phyloP scores from a whole-genome alignment of 371 early-diverging fungal genomes.

The Fennellomyces sp. region DNA sequence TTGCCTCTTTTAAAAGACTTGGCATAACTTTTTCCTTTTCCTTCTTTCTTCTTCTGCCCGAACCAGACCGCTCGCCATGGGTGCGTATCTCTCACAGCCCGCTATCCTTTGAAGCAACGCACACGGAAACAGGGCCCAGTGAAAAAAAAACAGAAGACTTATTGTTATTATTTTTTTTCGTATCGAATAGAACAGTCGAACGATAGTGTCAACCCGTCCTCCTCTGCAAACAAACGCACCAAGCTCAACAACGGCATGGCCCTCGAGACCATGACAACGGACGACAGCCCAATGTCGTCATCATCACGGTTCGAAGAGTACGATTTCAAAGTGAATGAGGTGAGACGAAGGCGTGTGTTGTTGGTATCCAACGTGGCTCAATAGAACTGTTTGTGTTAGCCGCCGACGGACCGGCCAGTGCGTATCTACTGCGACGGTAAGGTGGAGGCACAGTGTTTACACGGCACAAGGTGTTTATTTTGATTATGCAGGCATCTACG shows the following conservation, averaged over 20 bases:
- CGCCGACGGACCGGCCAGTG: slow-evolving; percentile 77
- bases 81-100: too few species aligned
- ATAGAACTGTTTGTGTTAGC: slow-evolving; percentile 29
- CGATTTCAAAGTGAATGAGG: slow-evolving; percentile 25
- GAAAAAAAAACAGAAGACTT: too few species aligned
- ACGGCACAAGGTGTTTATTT: background rate
- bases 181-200: background rate
- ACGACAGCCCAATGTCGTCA: slow-evolving; percentile 1
- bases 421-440: slow-evolving; percentile 86
- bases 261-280: background rate
- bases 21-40: background rate
- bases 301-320: slow-evolving; percentile 16
- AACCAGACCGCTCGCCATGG: too few species aligned
- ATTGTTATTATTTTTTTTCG: background rate
- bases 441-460: background rate
- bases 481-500: slow-evolving; percentile 73
- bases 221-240: slow-evolving; percentile 9
- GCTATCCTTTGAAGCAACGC: too few species aligned
- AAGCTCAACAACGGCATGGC: slow-evolving; percentile 14
- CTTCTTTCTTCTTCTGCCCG: background rate
- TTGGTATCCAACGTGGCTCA: too few species aligned
- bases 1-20: background rate
- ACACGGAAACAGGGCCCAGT: background rate
- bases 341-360: too few species aligned
- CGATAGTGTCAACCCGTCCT: background rate